Percentiles rank a stretch among this genome's conserved stretches.
Evolutionary conservation across 2,329 filamentous ascomycete genomes (phyloP).

Genomic region (Blastomyces parvus): DNA sequence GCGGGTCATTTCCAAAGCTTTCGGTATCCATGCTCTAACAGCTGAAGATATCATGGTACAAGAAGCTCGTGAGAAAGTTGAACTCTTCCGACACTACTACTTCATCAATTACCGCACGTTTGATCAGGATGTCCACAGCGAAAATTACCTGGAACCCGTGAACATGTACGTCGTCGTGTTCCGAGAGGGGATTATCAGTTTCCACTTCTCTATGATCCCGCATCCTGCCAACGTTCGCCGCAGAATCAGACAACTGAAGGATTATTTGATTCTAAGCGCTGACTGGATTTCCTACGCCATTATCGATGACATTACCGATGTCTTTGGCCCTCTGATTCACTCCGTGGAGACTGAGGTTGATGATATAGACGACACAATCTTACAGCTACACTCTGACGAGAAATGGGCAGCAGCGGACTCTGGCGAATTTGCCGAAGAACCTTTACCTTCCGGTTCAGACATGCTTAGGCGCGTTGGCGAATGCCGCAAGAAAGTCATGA

Average conservation of each 20-base stretch:
- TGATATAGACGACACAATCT: constrained; percentile 86
- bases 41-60: constrained; percentile 96
- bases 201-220: constrained; percentile 93
- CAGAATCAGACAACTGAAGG: constrained; percentile 82
- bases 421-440: constrained; percentile 22
- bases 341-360: constrained; percentile 93
- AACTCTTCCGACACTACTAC: constrained; percentile 95
- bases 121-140: constrained; percentile 82
- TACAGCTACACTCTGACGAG: constrained; percentile 59
- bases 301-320: constrained; percentile 97
- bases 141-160: constrained; percentile 86
- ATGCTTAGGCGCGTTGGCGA: constrained; percentile 91
- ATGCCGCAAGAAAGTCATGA: constrained; percentile 96
- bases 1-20: constrained; percentile 84
- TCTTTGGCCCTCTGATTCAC: constrained; percentile 85
- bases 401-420: constrained; percentile 21
- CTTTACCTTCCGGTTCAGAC: constrained; percentile 51
- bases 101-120: constrained; percentile 98
- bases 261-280: constrained; percentile 84
- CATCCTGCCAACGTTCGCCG: constrained; percentile 93
- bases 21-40: constrained; percentile 91
- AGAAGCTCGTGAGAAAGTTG: constrained; percentile 94
- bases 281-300: constrained; percentile 99
- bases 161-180: constrained; percentile 98
- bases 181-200: constrained; percentile 86